phyloP scores from a whole-genome alignment of 106 monocot genomes.

The Cymbidium sinense region DNA sequence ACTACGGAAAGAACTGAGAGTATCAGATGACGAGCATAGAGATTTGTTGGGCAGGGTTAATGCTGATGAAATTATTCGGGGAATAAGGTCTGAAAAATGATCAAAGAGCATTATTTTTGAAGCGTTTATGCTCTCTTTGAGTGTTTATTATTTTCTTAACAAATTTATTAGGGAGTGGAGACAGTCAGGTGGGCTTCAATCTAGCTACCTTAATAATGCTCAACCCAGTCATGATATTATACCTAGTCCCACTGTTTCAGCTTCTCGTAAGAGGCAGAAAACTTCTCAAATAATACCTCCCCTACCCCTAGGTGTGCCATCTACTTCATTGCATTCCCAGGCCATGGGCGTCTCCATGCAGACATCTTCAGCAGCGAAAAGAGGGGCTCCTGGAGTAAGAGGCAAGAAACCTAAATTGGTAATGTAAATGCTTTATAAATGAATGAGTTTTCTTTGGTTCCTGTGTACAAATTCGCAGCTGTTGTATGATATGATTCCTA shows the following conservation, averaged over 20 bases:
- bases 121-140: neutral
- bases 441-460: slow-evolving; percentile 1
- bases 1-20: slow-evolving; percentile 89
- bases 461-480: neutral
- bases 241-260: slow-evolving; percentile 61
- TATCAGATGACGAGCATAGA: slow-evolving; percentile 93
- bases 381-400: slow-evolving; percentile 44
- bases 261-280: slow-evolving; percentile 85
- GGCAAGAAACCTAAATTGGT: slow-evolving; percentile 85
- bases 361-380: slow-evolving; percentile 59
- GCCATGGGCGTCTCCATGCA: slow-evolving; percentile 40
- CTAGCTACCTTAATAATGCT: slow-evolving; percentile 44
- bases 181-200: slow-evolving; percentile 43
- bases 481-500: neutral
- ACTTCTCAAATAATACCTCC: slow-evolving; percentile 54
- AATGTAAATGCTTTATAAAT: slow-evolving; percentile 12
- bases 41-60: slow-evolving; percentile 77
- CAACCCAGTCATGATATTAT: slow-evolving; percentile 51
- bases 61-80: slow-evolving; percentile 90
- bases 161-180: slow-evolving; percentile 69
- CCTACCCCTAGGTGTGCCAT: slow-evolving; percentile 44
- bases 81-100: slow-evolving; percentile 59
- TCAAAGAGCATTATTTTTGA: neutral
- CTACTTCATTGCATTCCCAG: slow-evolving; percentile 49
- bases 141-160: slow-evolving; percentile 2